Percentiles rank a stretch among this genome's conserved stretches.
These are phyloP conservation scores for Hemisphaericaspora xylanilytica DNA, from an alignment of 1,139 yeast species.

Conservation along the genomic window DNA sequence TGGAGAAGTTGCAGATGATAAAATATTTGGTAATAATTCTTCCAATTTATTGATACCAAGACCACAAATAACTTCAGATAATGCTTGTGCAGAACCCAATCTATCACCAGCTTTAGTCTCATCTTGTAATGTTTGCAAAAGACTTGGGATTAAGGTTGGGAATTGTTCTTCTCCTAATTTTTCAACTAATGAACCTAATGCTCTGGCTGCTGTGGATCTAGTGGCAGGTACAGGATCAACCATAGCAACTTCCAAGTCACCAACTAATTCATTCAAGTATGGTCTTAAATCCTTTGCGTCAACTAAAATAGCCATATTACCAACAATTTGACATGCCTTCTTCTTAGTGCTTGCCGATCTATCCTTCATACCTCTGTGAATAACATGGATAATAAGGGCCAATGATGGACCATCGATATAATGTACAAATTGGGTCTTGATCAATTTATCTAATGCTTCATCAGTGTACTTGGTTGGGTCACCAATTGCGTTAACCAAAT, in stretches of 20 bases:
- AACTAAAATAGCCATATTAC: conserved; percentile 95
- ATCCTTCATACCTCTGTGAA: conserved; percentile 93
- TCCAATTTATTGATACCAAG: conserved; percentile 85
- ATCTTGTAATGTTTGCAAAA: conserved; percentile 74
- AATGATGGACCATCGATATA: conserved; percentile 97
- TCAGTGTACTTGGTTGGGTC: conserved; percentile 92
- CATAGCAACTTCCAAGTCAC: conserved; percentile 89
- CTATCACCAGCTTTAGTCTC: conserved; percentile 86
- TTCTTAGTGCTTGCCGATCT: conserved; percentile 89
- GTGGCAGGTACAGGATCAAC: conserved; percentile 98
- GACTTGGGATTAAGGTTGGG: conserved; percentile 86
- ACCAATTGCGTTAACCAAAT: conserved; percentile 85
- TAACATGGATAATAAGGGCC: conserved; percentile 90
- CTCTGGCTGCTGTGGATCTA: conserved; percentile 96
- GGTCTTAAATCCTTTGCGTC: conserved; percentile 85
- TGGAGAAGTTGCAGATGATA: conserved; percentile 66
- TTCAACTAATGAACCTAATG: conserved; percentile 93
- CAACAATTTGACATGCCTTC: conserved; percentile 96
- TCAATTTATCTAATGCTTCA: conserved; percentile 78
- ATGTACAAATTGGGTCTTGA: conserved; percentile 91
- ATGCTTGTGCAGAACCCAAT: conserved; percentile 95
- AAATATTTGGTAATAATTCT: conserved; percentile 77
- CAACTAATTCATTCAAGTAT: conserved; percentile 71
- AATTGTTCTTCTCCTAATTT: conserved; percentile 94
- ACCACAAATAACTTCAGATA: conserved; percentile 91